Evolutionary conservation across 2,329 filamentous ascomycete species (phyloP), one percentile per base, ranked within the genome.

Genomic region (Tolypocladium cylindrosporum): DNA sequence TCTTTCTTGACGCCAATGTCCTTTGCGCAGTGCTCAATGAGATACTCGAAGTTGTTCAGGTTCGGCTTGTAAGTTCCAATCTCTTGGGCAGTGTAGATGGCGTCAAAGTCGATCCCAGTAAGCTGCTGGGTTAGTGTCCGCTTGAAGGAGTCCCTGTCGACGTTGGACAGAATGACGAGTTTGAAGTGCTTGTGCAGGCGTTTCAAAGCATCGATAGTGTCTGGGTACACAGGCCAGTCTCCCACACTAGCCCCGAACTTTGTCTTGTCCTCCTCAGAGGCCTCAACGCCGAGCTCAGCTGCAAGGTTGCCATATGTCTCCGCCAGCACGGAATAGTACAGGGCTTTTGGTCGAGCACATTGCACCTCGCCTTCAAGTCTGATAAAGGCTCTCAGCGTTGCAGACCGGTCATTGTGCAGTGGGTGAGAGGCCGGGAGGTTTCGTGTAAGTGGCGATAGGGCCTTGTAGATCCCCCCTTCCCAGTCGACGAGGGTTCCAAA

Each of bases 401-500:
- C 72, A 16, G 74, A 69, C 11, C 74, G 71, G 40, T 72, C 62
- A 39, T 72, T 63, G 55, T 67, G 67, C 58, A 72, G 66, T 1
- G 71, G 66, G 62, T 79, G 71, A 7, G 67, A 61, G 3, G 69
- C 36, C 0, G 75, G 72, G 0, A 80, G 71, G n/a, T 68, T 71
- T 43, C 76, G 65, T 57, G 78, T 70, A 8, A 82, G 66, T 0
- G 81, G 77, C 31, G 70, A 64, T 1, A 91, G 76, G 3, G 80
- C 77, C 2, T 71, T 62, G 55, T 80, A 71, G 58, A 90, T 80
- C 59, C 87, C 87, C n/a, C 74, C 69, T 69, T 91, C 86, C 88
- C 87, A 91, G 75, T 92, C 87, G 60, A 92, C 83, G 4, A 92
- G 79, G 0, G 89, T 93, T 69, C 89, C 88, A 70, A 89, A 92